phyloP scores from a whole-genome alignment of 805 yeast genomes.

The Yamadazyma ubonensis region DNA sequence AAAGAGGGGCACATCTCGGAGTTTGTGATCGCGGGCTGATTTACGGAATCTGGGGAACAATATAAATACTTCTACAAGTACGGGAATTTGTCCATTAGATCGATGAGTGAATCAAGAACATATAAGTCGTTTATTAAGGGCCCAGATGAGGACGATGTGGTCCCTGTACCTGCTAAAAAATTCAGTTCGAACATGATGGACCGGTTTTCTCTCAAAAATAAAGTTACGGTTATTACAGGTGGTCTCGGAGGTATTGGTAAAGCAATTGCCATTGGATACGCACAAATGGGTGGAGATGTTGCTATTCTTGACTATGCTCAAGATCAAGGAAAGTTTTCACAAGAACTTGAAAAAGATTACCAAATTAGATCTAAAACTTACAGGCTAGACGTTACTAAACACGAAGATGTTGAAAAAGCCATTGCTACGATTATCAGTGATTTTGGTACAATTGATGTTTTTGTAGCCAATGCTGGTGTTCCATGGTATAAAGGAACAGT shows the following conservation, averaged over 20 bases:
- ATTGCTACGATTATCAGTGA: conserved; percentile 21
- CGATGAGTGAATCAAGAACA: conserved; percentile 2
- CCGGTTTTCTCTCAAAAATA: conserved; percentile 20
- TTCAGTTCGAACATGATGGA: conserved; percentile 14
- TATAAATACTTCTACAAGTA: background rate
- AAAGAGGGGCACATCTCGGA: conserved; percentile 8
- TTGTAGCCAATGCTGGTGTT: conserved; percentile 34
- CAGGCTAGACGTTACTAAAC: conserved; percentile 25
- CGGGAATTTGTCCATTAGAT: background rate
- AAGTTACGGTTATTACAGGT: conserved; percentile 30
- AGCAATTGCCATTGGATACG: conserved; percentile 27
- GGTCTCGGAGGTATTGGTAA: conserved; percentile 32
- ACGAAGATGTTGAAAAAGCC: conserved; percentile 22
- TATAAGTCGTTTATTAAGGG: conserved; percentile 17
- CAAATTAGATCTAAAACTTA: conserved; percentile 28
- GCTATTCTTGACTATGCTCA: conserved; percentile 26
- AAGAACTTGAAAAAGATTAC: conserved; percentile 19
- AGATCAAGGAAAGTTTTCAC: conserved; percentile 20
- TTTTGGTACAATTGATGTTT: conserved; percentile 31
- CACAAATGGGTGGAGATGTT: conserved; percentile 28
- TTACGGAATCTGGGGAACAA: conserved; percentile 10
- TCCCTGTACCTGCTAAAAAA: conserved; percentile 11
- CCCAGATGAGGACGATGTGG: conserved; percentile 14
- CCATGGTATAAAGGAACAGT: conserved; percentile 32
- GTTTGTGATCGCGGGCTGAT: conserved; percentile 8